Conservation (phyloP, 495 filamentous ascomycete species). For the Lasiosphaeria hispida region DNA sequence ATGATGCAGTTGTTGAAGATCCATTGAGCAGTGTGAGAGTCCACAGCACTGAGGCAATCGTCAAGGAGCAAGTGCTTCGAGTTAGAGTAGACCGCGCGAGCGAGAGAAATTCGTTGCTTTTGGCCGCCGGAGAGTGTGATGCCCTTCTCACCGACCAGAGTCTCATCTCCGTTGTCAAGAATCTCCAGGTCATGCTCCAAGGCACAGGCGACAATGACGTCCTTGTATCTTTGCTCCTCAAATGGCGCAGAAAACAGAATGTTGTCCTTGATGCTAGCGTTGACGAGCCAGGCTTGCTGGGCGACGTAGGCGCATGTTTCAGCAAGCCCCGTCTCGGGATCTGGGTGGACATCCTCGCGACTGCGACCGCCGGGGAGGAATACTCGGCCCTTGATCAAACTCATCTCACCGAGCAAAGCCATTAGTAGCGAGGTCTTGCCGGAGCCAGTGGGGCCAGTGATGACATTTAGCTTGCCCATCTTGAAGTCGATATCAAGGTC, state of each 20-base stretch:
- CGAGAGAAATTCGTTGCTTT: conserved; percentile 95
- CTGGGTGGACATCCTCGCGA: conserved; percentile 75
- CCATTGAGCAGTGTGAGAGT: conserved; percentile 97
- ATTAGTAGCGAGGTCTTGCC: conserved; percentile 95
- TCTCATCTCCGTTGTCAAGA: conserved; percentile 88
- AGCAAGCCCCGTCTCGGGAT: conserved; percentile 81
- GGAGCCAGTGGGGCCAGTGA: conserved; percentile 88
- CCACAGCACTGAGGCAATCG: conserved; percentile 96
- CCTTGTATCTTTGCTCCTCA: conserved; percentile 79
- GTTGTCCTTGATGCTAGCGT: conserved; percentile 93
- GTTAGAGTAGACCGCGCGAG: conserved; percentile 88
- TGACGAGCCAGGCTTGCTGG: conserved; percentile 96
- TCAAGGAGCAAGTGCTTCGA: conserved; percentile 88
- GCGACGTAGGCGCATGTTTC: conserved; percentile 96
- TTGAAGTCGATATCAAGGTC: conserved; percentile 75
- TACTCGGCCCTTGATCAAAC: conserved; percentile 72
- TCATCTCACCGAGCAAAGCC: conserved; percentile 98
- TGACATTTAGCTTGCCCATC: conserved; percentile 79
- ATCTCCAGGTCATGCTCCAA: conserved; percentile 89
- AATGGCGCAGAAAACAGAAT: conserved; percentile 86
- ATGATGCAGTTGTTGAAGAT: conserved; percentile 92
- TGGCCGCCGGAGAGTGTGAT: conserved; percentile 96
- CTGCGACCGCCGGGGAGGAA: conserved; percentile 79
- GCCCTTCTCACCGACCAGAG: conserved; percentile 94
- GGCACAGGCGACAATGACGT: conserved; percentile 89